Base-by-base conservation (phyloP, 192 early-diverging fungal genomes). In the Obelidium mucronatum region DNA sequence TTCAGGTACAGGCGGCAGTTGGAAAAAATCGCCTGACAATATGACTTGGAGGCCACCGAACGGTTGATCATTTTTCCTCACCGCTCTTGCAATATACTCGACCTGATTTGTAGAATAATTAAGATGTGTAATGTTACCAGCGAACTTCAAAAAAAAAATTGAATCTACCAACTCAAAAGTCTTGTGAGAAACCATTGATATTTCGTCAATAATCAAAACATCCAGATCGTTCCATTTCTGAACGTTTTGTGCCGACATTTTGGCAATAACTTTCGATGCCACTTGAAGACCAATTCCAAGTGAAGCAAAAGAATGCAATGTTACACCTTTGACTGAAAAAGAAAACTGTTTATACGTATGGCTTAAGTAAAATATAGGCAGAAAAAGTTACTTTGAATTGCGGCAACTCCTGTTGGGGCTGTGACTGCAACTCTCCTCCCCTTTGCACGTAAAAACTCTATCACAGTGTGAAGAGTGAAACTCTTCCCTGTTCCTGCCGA, bases 341-440 rank as follows among this genome's bases (percentile, higher is more conserved):
- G 8, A 19, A 48, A n/a, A n/a, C n/a, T n/a, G n/a, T n/a, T n/a
- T n/a, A n/a, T n/a, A n/a, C n/a, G n/a, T n/a, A n/a, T n/a, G n/a
- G n/a, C n/a, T n/a, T 48, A 48, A 48, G 44, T 48, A 48, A 48
- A 48, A 15, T 48, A 48, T 48, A 48, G 8, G 44, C 30, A n/a
- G n/a, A 56, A 61, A 61, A 36, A 56, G 17, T 13, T 11, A 70
- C 58, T 68, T 53, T 74, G 67, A n/a, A 36, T 13, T 22, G 73
- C 73, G 42, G 73, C 73, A 22, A 74, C 58, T 42, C 73, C 73
- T 15, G 73, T 74, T 34, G 73, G 73, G 71, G 73, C 73, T 37
- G 63, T 65, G 19, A 65, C 63, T n/a, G 28, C 37, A 33, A 65
- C 63, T 30, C 34, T 11, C 26, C 39, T 65, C 35, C 31, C 37